Evolutionary conservation across 768 basidiomycete species (phyloP).

Genomic region (Amanita polypyramis): DNA sequence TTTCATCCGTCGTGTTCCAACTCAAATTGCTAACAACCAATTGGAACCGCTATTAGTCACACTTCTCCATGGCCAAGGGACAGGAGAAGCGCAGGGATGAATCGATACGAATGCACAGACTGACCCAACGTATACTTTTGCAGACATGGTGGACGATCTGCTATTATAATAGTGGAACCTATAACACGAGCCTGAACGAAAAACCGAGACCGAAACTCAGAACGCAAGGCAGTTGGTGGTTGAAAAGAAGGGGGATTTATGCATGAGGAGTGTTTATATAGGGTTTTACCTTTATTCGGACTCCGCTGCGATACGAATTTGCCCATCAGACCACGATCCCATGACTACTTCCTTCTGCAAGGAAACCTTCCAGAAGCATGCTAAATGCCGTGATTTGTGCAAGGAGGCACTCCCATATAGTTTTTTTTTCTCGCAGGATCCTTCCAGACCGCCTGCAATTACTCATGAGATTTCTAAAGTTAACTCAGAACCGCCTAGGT

Average conservation of each 20-base stretch:
- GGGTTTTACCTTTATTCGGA: constrained; percentile 26
- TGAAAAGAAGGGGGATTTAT: constrained; percentile 19
- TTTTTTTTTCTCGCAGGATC: no score
- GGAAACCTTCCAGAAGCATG: not conserved
- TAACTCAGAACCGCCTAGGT: no score
- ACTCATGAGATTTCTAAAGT: no score
- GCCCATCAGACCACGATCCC: constrained; percentile 2
- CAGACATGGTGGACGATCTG: constrained; percentile 48
- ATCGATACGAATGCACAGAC: constrained; percentile 52
- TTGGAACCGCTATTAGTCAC: constrained; percentile 48
- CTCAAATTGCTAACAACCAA: constrained; percentile 75
- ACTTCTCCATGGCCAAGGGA: constrained; percentile 29
- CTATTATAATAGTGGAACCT: constrained; percentile 44
- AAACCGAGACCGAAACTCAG: constrained; percentile 46
- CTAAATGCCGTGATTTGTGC: no score
- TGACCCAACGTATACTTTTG: constrained; percentile 93
- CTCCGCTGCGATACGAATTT: constrained; percentile 29
- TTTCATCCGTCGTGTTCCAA: constrained; percentile 95
- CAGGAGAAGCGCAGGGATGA: constrained; percentile 36
- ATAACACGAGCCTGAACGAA: constrained; percentile 43
- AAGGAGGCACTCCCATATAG: no score
- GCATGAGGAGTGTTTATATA: constrained; percentile 33
- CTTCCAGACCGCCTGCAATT: no score
- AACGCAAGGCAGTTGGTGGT: constrained; percentile 36
- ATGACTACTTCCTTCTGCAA: constrained; percentile 3